A percentile compares a stretch with the other conserved stretches of the same genome.
These are phyloP conservation scores for Nemophila menziesii DNA, from an alignment of 257 asterid genomes.

Conservation along the genomic window DNA sequence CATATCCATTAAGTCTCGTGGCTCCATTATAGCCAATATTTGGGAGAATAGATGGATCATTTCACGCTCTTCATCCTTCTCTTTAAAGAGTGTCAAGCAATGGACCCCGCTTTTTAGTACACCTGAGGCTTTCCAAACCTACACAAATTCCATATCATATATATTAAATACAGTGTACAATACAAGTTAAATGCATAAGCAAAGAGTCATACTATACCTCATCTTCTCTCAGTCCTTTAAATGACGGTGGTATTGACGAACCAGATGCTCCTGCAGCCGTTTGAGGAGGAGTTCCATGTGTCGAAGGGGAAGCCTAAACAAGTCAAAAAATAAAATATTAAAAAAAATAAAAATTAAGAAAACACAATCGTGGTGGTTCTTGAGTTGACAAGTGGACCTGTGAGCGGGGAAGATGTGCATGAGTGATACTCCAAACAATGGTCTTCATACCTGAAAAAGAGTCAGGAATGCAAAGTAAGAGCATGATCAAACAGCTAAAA, in stretches of 20 bases:
- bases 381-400: slow-evolving; percentile 35
- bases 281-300: slow-evolving; percentile 85
- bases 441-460: slow-evolving; percentile 85
- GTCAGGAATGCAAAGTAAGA: slow-evolving; percentile 5
- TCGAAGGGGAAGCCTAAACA: slow-evolving; percentile 75
- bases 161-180: slow-evolving; percentile 10
- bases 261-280: slow-evolving; percentile 53
- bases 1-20: slow-evolving; percentile 98
- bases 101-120: slow-evolving; percentile 94
- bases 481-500: not conserved
- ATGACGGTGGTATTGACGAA: slow-evolving; percentile 62
- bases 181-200: slow-evolving; percentile 7
- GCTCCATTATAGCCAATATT: slow-evolving; percentile 95
- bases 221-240: slow-evolving; percentile 95
- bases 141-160: slow-evolving; percentile 23
- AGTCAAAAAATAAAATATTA: slow-evolving; percentile 12
- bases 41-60: slow-evolving; percentile 89
- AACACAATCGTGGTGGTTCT: not conserved
- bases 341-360: too few species aligned
- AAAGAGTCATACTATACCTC: slow-evolving; percentile 46
- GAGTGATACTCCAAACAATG: slow-evolving; percentile 96
- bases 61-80: slow-evolving; percentile 96
- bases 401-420: slow-evolving; percentile 90
- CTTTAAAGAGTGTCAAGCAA: slow-evolving; percentile 91
- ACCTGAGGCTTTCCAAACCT: slow-evolving; percentile 99